These are phyloP conservation scores for Xylariales sp. DNA, from an alignment of 2,329 filamentous ascomycete species.

Conservation along the genomic window DNA sequence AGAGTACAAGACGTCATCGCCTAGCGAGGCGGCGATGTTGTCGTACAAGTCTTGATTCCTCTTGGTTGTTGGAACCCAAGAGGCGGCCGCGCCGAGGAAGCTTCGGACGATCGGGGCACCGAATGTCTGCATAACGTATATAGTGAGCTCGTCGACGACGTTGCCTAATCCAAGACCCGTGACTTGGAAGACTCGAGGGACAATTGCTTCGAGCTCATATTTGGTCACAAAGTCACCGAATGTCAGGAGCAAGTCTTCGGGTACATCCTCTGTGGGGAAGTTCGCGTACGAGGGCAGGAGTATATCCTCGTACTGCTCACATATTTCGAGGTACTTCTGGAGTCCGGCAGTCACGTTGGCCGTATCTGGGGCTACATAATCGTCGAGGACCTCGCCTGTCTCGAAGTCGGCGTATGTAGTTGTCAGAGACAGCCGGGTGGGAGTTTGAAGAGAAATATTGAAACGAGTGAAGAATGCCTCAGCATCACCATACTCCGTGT, in stretches of 20 bases:
- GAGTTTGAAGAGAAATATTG: conserved; percentile 26
- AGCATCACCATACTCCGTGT: conserved; percentile 33
- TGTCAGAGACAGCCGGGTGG: conserved; percentile 21
- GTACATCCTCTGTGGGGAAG: conserved; percentile 34
- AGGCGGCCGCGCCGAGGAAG: conserved; percentile 23
- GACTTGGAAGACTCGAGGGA: conserved; percentile 35
- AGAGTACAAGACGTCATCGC: conserved; percentile 31
- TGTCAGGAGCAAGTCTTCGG: conserved; percentile 40
- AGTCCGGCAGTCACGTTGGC: conserved; percentile 16
- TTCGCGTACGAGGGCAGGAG: conserved; percentile 31
- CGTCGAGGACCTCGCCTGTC: conserved; percentile 25
- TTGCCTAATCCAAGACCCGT: conserved; percentile 40
- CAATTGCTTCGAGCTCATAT: conserved; percentile 37
- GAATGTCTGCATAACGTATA: conserved; percentile 41
- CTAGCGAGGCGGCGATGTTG: conserved; percentile 28
- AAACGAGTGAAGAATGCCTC: conserved; percentile 40
- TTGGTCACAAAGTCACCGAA: conserved; percentile 45
- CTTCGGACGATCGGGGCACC: conserved; percentile 29
- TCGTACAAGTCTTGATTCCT: conserved; percentile 37
- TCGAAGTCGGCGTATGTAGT: conserved; percentile 31
- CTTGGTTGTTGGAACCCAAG: conserved; percentile 28
- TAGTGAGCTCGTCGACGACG: conserved; percentile 34
- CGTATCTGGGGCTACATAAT: conserved; percentile 19
- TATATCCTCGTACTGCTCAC: conserved; percentile 25
- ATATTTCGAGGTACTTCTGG: conserved; percentile 23